Conservation (phyloP, 1,139 yeast genomes). For the Yamadazyma jaroonii region DNA sequence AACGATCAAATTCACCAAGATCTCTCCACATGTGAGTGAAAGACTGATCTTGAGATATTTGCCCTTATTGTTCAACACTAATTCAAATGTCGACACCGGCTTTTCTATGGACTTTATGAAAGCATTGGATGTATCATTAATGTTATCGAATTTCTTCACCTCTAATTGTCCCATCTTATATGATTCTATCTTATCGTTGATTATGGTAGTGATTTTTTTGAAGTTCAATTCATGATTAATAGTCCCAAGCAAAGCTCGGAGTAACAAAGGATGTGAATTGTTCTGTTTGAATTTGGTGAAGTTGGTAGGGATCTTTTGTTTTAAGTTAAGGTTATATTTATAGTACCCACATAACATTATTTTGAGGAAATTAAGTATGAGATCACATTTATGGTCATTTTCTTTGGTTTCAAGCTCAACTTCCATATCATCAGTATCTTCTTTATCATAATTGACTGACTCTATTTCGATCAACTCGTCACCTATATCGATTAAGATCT, state of each 20-base stretch:
- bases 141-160: conserved; percentile 23
- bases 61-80: conserved; percentile 10
- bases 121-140: conserved; percentile 25
- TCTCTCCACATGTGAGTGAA: conserved; percentile 39
- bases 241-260: conserved; percentile 69
- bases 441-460: conserved; percentile 47
- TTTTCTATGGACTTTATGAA: conserved; percentile 40
- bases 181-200: conserved; percentile 18
- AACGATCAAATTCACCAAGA: conserved; percentile 38
- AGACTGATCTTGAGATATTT: conserved; percentile 25
- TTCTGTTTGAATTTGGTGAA: conserved; percentile 51
- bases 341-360: conserved; percentile 62
- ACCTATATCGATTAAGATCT: conserved; percentile 63
- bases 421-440: conserved; percentile 27
- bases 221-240: conserved; percentile 59
- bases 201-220: conserved; percentile 31
- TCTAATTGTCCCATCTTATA: conserved; percentile 6
- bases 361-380: conserved; percentile 51
- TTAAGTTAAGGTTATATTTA: conserved; percentile 46
- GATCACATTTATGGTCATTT: conserved; percentile 47
- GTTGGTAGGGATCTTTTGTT: conserved; percentile 47
- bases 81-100: conserved; percentile 27
- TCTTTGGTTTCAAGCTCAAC: conserved; percentile 30
- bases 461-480: conserved; percentile 73
- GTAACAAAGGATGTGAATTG: conserved; percentile 48